A percentile compares a stretch with the other conserved stretches of the same genome.
These are phyloP conservation scores for Verticillium longisporum DNA, from an alignment of 2,329 filamentous ascomycete genomes.

Conservation along the genomic window DNA sequence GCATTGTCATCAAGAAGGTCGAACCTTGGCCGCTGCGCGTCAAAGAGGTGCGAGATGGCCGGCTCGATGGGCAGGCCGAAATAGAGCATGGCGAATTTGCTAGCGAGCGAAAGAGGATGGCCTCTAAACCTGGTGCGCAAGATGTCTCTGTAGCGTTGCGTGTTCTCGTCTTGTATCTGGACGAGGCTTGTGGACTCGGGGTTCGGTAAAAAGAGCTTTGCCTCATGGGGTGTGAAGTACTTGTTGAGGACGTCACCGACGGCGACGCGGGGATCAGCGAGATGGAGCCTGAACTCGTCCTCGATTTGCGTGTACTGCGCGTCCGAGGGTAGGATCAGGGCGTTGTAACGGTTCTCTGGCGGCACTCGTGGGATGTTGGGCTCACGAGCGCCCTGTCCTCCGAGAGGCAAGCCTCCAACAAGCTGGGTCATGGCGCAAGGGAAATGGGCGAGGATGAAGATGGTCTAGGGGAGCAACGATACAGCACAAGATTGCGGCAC, in stretches of 20 bases:
- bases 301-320: conserved; percentile 18
- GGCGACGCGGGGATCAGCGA: conserved; percentile 14
- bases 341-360: conserved; percentile 11
- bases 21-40: conserved; percentile 17
- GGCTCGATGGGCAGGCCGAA: conserved; percentile 40
- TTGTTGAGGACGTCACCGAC: conserved; percentile 23
- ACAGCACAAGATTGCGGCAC: background rate
- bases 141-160: conserved; percentile 20
- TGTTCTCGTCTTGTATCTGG: conserved; percentile 22
- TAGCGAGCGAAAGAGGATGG: conserved; percentile 19
- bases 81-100: conserved; percentile 39
- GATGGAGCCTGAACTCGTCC: conserved; percentile 19
- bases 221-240: conserved; percentile 26
- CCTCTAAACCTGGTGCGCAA: conserved; percentile 22
- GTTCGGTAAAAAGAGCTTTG: conserved; percentile 21
- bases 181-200: conserved; percentile 18
- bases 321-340: conserved; percentile 15
- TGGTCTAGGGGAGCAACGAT: background rate
- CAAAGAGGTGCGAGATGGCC: conserved; percentile 14
- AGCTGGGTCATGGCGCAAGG: background rate
- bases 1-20: conserved; percentile 11
- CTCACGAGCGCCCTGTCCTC: background rate
- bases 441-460: background rate
- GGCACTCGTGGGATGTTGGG: background rate
- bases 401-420: background rate